Conservation (phyloP, 192 early-diverging fungal species). For the Bifiguratus adelaidae region DNA sequence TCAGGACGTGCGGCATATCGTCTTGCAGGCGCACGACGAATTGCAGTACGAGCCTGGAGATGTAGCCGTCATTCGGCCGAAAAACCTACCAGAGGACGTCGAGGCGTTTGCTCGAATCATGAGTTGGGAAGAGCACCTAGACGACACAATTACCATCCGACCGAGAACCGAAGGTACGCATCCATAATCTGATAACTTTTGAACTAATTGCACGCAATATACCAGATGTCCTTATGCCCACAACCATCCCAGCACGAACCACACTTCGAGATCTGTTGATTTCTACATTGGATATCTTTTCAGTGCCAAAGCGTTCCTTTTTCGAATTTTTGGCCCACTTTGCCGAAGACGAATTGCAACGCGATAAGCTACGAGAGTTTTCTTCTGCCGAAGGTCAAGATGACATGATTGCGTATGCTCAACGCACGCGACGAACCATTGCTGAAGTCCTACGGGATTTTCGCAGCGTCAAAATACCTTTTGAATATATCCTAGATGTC, state of each 20-base stretch:
- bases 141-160: slow-evolving; percentile 42
- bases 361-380: slow-evolving; percentile 77
- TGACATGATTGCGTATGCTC: slow-evolving; percentile 83
- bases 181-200: not conserved
- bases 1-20: slow-evolving; percentile 87
- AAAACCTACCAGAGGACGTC: slow-evolving; percentile 63
- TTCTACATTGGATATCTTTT: slow-evolving; percentile 73
- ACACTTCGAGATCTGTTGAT: slow-evolving; percentile 69
- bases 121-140: slow-evolving; percentile 56
- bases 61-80: slow-evolving; percentile 63
- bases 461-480: slow-evolving; percentile 53
- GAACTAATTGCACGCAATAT: too few relatives aligned
- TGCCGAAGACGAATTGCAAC: slow-evolving; percentile 50
- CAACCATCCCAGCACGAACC: not conserved
- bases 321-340: slow-evolving; percentile 84
- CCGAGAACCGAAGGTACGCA: slow-evolving; percentile 39
- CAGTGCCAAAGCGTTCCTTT: slow-evolving; percentile 80
- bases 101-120: slow-evolving; percentile 54
- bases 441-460: slow-evolving; percentile 85
- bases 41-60: slow-evolving; percentile 69
- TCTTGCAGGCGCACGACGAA: slow-evolving; percentile 31
- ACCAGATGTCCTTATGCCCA: slow-evolving; percentile 11
- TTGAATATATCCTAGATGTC: slow-evolving; percentile 75
- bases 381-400: slow-evolving; percentile 68
- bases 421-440: slow-evolving; percentile 67